Conservation (phyloP, 140 eudicot species). For the Bidens hawaiensis region DNA sequence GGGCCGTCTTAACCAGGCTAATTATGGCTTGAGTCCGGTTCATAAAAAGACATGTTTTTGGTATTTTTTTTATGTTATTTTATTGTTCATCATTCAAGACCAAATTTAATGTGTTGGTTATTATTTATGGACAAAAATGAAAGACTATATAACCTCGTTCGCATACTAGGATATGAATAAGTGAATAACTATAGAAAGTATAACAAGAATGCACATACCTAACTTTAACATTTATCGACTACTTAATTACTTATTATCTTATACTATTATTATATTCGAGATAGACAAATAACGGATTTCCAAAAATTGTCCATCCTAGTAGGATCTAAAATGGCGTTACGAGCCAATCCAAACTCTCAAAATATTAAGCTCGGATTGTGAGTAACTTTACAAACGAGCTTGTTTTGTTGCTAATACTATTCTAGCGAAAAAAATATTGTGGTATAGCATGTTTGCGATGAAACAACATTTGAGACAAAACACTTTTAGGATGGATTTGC, state of each 20-base stretch:
- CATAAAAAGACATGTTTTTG: too few relatives aligned
- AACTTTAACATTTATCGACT: neutral
- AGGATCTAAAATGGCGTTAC: neutral
- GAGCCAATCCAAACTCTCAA: too few relatives aligned
- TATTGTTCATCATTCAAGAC: neutral
- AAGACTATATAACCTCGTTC: conserved; percentile 3
- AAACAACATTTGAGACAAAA: too few relatives aligned
- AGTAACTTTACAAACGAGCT: neutral
- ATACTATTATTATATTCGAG: neutral
- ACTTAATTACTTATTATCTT: conserved; percentile 5
- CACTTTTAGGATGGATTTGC: too few relatives aligned
- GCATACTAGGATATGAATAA: neutral
- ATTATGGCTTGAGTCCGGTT: too few relatives aligned
- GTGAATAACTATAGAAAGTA: neutral
- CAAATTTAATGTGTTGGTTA: neutral
- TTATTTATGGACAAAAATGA: neutral
- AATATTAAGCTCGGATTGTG: too few relatives aligned
- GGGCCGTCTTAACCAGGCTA: too few relatives aligned
- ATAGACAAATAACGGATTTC: neutral
- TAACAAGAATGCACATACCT: conserved; percentile 1
- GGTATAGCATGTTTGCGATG: too few relatives aligned
- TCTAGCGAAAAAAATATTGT: too few relatives aligned
- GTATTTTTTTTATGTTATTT: neutral
- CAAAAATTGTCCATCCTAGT: neutral
- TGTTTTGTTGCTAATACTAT: neutral